Percentiles rank a stretch among this genome's conserved stretches.
Evolutionary conservation across 1,284 basidiomycete genomes (phyloP).

Genomic region (Schizophyllum amplum): DNA sequence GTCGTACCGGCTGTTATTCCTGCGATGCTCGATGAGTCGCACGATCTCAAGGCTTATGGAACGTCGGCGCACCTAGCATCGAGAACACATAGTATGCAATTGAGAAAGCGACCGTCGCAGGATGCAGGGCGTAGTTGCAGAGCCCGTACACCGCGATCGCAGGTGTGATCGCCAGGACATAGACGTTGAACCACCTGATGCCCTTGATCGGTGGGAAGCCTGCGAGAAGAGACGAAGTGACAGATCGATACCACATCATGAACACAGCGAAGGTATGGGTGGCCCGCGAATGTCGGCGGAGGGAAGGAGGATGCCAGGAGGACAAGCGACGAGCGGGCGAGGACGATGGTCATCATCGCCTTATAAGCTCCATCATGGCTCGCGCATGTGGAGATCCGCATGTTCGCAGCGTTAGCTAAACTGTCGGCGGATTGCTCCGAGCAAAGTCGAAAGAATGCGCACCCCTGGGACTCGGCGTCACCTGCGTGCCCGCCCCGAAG

Average conservation of each 20-base stretch:
- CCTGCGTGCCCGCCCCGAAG: too few species aligned
- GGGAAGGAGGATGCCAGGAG: constrained; percentile 1
- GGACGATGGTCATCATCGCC: neutral
- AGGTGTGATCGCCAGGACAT: constrained; percentile 61
- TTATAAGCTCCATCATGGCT: neutral
- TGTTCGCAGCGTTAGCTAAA: too few species aligned
- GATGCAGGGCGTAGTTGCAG: constrained; percentile 34
- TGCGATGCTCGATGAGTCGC: constrained; percentile 14
- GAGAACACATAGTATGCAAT: constrained; percentile 71
- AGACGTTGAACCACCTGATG: constrained; percentile 60
- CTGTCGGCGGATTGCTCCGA: too few species aligned
- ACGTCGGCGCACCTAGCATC: constrained; percentile 42
- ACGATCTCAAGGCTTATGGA: neutral
- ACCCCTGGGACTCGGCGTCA: too few species aligned
- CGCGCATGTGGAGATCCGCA: neutral
- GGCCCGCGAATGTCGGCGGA: constrained; percentile 1
- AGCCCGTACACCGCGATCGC: constrained; percentile 61
- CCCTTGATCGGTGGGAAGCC: constrained; percentile 41
- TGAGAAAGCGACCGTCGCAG: constrained; percentile 53
- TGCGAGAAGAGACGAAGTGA: constrained; percentile 12
- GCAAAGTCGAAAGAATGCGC: too few species aligned
- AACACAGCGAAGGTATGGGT: too few species aligned
- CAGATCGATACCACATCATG: constrained; percentile 3
- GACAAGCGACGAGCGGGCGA: neutral
- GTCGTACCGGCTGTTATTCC: constrained; percentile 55